phyloP scores from a whole-genome alignment of 805 yeast genomes.

The Pichia cephalocereana region DNA sequence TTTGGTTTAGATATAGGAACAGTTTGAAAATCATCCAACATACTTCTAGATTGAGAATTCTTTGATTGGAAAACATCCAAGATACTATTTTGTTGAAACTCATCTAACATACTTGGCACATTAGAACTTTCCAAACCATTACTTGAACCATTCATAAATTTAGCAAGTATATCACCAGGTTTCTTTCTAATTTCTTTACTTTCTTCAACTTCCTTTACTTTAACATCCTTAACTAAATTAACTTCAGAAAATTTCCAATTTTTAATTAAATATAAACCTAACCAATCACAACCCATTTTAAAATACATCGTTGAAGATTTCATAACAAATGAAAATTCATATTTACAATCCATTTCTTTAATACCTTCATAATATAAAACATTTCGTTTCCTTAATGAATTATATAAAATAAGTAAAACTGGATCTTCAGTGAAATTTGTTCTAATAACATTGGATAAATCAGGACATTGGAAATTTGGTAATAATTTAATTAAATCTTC shows the following conservation, averaged over 20 bases:
- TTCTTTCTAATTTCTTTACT: not conserved
- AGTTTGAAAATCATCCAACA: too few relatives aligned
- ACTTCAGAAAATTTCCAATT: constrained; percentile 54
- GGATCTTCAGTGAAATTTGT: constrained; percentile 56
- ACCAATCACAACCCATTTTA: constrained; percentile 86
- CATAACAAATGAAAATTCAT: constrained; percentile 54
- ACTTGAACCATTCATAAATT: constrained; percentile 3
- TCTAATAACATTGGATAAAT: constrained; percentile 30
- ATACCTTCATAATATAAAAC: constrained; percentile 43
- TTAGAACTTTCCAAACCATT: too few relatives aligned
- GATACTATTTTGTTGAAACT: not conserved
- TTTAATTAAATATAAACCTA: constrained; percentile 52
- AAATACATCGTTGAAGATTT: constrained; percentile 60
- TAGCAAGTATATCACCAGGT: constrained; percentile 12
- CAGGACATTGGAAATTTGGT: constrained; percentile 24
- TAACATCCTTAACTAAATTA: not conserved
- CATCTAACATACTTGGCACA: not conserved
- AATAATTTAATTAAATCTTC: constrained; percentile 20
- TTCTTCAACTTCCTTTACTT: not conserved
- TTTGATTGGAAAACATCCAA: too few relatives aligned
- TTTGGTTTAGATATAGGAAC: too few relatives aligned
- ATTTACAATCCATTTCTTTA: constrained; percentile 29
- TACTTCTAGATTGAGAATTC: too few relatives aligned
- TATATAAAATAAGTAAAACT: constrained; percentile 58
- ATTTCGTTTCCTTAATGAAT: constrained; percentile 46